phyloP scores from a whole-genome alignment of 2,329 filamentous ascomycete genomes.

The Monosporascus cannonballus region DNA sequence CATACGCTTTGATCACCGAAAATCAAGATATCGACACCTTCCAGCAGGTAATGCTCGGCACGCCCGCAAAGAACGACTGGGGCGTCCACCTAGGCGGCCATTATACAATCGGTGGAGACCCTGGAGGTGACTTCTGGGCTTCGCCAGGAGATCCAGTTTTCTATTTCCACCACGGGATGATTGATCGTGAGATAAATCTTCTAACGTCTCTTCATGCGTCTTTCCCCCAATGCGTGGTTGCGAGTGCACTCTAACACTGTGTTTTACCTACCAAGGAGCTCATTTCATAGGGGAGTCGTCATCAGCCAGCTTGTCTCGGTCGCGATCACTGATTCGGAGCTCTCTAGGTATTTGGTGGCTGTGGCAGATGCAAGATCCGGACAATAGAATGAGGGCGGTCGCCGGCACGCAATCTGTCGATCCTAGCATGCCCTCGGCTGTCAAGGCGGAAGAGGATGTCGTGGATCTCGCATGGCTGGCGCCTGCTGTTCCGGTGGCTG shows the following conservation, averaged over 20 bases:
- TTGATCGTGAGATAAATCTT: no score
- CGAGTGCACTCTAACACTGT: no score
- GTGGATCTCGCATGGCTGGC: neutral
- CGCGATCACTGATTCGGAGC: no score
- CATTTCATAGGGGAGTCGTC: no score
- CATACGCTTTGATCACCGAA: constrained; percentile 23
- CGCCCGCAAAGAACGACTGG: constrained; percentile 7
- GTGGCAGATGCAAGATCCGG: neutral
- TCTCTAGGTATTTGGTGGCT: no score
- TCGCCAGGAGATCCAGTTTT: constrained; percentile 24
- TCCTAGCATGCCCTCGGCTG: neutral
- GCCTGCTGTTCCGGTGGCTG: neutral
- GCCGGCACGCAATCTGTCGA: neutral
- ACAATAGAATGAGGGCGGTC: neutral
- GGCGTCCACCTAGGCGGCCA: constrained; percentile 34
- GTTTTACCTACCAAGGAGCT: no score
- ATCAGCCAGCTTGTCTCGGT: no score
- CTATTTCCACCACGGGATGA: constrained; percentile 2
- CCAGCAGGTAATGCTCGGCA: constrained; percentile 29
- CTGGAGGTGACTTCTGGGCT: constrained; percentile 26
- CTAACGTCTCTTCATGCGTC: no score
- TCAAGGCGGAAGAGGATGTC: neutral
- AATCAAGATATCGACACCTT: constrained; percentile 25
- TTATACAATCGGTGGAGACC: constrained; percentile 31
- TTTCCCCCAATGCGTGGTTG: no score